Evolutionary conservation across 2,329 filamentous ascomycete species (phyloP).

Genomic region (Purpureocillium lavendulum): DNA sequence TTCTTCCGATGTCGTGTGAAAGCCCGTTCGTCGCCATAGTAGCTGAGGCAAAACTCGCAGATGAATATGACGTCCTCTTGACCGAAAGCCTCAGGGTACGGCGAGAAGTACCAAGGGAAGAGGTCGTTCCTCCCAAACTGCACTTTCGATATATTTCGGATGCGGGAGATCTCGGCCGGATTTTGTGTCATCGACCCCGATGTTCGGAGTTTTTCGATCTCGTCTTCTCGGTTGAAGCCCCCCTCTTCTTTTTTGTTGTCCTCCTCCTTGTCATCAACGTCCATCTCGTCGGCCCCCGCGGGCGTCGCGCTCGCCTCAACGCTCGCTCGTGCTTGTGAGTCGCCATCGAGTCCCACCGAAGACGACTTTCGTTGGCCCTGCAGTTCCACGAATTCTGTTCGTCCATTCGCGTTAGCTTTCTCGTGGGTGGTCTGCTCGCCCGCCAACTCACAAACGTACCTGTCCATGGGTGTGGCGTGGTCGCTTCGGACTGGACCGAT

Average conservation of each 20-base stretch:
- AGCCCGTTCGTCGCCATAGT: slow-evolving; percentile 75
- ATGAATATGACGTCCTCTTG: slow-evolving; percentile 89
- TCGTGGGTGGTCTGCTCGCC: not conserved
- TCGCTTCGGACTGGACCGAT: slow-evolving; percentile 42
- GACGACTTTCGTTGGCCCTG: slow-evolving; percentile 36
- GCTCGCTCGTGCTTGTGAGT: slow-evolving; percentile 34
- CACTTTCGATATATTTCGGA: slow-evolving; percentile 87
- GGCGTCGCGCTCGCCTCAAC: slow-evolving; percentile 36
- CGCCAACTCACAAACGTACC: slow-evolving; percentile 14
- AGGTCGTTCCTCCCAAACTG: slow-evolving; percentile 90
- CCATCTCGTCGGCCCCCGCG: slow-evolving; percentile 40
- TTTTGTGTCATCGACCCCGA: slow-evolving; percentile 99
- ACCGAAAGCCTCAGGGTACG: slow-evolving; percentile 83
- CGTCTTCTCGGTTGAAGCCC: slow-evolving; percentile 71
- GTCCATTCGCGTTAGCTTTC: not conserved
- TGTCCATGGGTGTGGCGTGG: slow-evolving; percentile 45
- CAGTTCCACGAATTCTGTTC: slow-evolving; percentile 37
- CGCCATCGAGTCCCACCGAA: slow-evolving; percentile 31
- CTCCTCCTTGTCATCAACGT: slow-evolving; percentile 42
- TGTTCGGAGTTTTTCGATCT: slow-evolving; percentile 92
- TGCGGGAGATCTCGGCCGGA: slow-evolving; percentile 89
- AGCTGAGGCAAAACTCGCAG: slow-evolving; percentile 93
- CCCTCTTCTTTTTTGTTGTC: slow-evolving; percentile 38
- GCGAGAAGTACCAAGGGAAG: slow-evolving; percentile 98
- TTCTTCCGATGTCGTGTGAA: slow-evolving; percentile 83